These are phyloP conservation scores for Gentiana dahurica DNA, from an alignment of 257 asterid species.

Conservation along the genomic window DNA sequence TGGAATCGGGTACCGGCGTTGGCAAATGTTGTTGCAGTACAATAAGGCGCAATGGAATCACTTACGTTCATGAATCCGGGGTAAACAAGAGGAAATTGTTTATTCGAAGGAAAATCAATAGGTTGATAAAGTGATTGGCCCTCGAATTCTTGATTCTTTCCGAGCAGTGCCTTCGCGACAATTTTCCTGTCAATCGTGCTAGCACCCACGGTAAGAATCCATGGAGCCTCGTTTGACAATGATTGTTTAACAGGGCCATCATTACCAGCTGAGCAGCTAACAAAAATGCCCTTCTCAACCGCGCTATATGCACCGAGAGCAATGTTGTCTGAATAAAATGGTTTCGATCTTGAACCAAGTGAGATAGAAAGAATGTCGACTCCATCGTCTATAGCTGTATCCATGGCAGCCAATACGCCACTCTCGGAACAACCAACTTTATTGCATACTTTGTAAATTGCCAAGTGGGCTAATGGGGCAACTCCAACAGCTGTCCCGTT, in stretches of 20 bases:
- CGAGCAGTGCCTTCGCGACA: constrained; percentile 3
- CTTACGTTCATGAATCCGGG: constrained; percentile 1
- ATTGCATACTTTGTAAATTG: constrained; percentile 35
- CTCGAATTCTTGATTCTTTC: constrained; percentile 7
- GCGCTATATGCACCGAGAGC: constrained; percentile 14
- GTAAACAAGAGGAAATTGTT: constrained; percentile 1
- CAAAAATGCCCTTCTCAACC: constrained; percentile 9
- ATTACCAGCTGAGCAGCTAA: constrained; percentile 15
- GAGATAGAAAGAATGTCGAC: constrained; percentile 33
- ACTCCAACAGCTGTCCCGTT: constrained; percentile 43
- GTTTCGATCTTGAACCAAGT: constrained; percentile 6
- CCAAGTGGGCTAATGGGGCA: constrained; percentile 52
- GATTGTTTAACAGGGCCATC: constrained; percentile 3
- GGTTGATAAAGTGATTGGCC: constrained; percentile 14
- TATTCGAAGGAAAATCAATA: background rate
- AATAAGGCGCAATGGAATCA: background rate
- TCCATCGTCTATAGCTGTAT: constrained; percentile 34
- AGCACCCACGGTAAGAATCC: constrained; percentile 19
- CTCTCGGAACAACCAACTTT: constrained; percentile 12
- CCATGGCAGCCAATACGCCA: constrained; percentile 35
- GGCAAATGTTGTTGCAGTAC: background rate
- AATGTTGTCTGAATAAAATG: constrained; percentile 4
- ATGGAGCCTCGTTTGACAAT: constrained; percentile 11
- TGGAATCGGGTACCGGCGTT: background rate
- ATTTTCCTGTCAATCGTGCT: constrained; percentile 9